Base-by-base conservation (phyloP, 2,329 filamentous ascomycete genomes). In the Botrytis fragariae region DNA sequence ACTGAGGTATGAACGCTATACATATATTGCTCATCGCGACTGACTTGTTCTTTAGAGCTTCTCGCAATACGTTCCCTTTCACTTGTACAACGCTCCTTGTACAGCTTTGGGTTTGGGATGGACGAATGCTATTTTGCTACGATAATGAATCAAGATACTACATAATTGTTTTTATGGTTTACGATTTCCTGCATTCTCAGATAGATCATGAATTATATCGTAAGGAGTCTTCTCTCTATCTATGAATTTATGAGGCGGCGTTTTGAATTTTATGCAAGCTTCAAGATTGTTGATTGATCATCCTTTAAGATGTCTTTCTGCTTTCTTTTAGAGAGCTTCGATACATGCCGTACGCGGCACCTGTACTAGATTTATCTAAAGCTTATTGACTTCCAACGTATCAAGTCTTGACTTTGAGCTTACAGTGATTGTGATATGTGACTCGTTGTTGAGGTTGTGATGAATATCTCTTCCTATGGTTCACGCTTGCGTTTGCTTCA, bases 141-240 rank as follows among this genome's bases (percentile, higher is more conserved):
- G 65, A 69, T 69, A 32, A 68, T 68, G 65, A 68, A 35, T 57
- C 35, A 42, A 57, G 48, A 69, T 44, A 25, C 37, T 25, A 57
- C 37, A 69, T 57, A 48, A 37, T 51, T 69, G 35, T 57, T 57
- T 42, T 44, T 32, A 69, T 42, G 48, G n/a, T 57, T 57, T 42
- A 57, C 4, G 65, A 32, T 32, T 57, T 42, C 16, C 48, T 42
- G 48, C 25, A 57, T 69, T 42, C 7, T 37, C 25, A 57, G 37
- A 32, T 69, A 18, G 18, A 57, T 69, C 22, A 57, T 57, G 18
- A 3, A 39, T 32, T n/a, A 69, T 69, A 10, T 32, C n/a, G 32
- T 10, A 44, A 6, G 25, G 22, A 9, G n/a, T 18, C 10, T 57
- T 16, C 20, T 42, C 32, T 59, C 22, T 32, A 68, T 57, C 64